Base-by-base conservation (phyloP, 768 basidiomycete genomes). In the Cystobasidiopsis lactophilus region DNA sequence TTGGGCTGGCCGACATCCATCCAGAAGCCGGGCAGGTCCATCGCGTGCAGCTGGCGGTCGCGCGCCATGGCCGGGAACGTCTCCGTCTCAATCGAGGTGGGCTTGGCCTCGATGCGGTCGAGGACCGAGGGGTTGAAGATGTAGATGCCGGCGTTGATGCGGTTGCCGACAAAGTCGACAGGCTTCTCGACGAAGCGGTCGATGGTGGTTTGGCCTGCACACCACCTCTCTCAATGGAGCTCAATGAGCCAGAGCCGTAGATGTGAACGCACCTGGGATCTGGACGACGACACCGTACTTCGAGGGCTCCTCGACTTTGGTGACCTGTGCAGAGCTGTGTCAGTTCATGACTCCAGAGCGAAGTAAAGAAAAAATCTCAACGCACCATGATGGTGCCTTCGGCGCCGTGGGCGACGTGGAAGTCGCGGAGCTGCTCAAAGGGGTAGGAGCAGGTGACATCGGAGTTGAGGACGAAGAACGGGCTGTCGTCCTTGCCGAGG, bases 391-490 rank as follows among this genome's bases (percentile, higher is more conserved):
- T 68, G 45, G 70, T 69, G 33, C 70, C 70, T 59, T 71, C 70
- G 45, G 65, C 63, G 13, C 68, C 68, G 65, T 71, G 70, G 14
- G 66, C 66, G 18, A 62, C 16, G 63, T 71, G 70, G 69, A 71
- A 71, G 59, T 70, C 70, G 30, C 67, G 65, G 62, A 71, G 67
- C n/a, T 65, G 65, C 58, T 69, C 68, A 60, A 71, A 71, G 41
- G 70, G 70, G 62, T 71, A 71, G 33, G 69, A 63, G 64, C 70
- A 71, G 57, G 69, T 71, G 40, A 71, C 70, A 56, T 71, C 70
- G 18, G 70, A 69, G 67, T 71, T 71, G 61, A 71, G 66, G 44
- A 71, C 70, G 58, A 71, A 71, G 70, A 71, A 71, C n/a, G 70
- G 70, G 13, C 66, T 65, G 57, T 70, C 69, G 59, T 71, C 70